Evolutionary conservation across 352 stramenopile genomes (phyloP).

Genomic region (Blastocystis sp.): DNA sequence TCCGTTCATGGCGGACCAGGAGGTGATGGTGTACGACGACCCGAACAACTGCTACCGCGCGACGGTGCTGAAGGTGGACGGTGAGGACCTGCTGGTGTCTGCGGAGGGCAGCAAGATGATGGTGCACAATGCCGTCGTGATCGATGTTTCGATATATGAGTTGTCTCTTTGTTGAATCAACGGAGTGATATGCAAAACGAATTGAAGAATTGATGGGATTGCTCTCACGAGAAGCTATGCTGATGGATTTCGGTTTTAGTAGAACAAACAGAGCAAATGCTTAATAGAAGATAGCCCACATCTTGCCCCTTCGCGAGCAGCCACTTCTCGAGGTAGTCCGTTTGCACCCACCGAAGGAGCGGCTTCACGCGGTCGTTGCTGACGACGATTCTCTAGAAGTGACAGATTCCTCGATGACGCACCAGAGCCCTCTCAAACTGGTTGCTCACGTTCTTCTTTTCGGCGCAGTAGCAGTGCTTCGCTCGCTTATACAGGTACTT

Average conservation of each 20-base stretch:
- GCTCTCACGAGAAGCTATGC: too few species aligned
- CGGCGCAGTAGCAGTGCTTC: not conserved
- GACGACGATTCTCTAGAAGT: not conserved
- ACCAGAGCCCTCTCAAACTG: not conserved
- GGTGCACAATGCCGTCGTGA: constrained; percentile 4
- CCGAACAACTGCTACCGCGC: not conserved
- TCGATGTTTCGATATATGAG: constrained; percentile 6
- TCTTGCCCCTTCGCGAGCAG: not conserved
- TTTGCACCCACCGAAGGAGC: not conserved
- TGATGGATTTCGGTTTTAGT: not conserved
- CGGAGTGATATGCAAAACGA: not conserved
- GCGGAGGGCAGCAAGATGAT: not conserved
- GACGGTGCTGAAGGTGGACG: constrained; percentile 10
- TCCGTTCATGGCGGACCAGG: not conserved
- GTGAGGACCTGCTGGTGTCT: constrained; percentile 16
- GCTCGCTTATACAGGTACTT: not conserved
- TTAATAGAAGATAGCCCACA: not conserved
- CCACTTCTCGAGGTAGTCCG: not conserved
- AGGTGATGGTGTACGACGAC: constrained; percentile 23
- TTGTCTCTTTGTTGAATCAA: constrained; percentile 8
- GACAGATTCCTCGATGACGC: not conserved
- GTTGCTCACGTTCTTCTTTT: not conserved
- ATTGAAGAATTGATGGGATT: not conserved
- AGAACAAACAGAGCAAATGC: not conserved
- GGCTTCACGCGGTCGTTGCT: not conserved